Base-by-base conservation (phyloP, 225 moss, liverwort and hornwort genomes). In the Asterella californica region DNA sequence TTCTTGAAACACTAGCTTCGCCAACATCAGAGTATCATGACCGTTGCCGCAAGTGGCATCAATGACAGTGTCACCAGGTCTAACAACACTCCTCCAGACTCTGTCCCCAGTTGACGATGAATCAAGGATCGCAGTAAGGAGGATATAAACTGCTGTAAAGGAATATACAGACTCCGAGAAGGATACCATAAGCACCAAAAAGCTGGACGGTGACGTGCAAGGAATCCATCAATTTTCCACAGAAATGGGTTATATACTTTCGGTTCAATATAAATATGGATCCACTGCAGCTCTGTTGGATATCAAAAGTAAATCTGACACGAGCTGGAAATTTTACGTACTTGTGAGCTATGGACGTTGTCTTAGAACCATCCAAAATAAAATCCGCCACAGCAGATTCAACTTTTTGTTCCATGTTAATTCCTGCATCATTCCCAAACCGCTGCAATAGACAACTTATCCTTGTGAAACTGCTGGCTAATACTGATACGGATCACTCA, bases 21-120 rank as follows among this genome's bases (percentile, higher is more conserved):
- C 92, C 79, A 97, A 87, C 87, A 87, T 85, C 82, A 97, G 84
- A 15, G 97, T 92, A 84, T 97, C 97, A 81, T 89, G 85, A 6
- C 94, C 94, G 79, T 97, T 94, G 65, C 97, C 94, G 88, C 92
- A 94, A 27, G 97, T 94, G 80, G 94, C 97, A 83, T 94, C 94
- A 57, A 94, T 85, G 24, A 94, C 94, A 24, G 86, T 89, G 60
- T 97, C 96, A 61, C 96, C 96, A 11, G 90, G 84, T 73, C 83
- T 89, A 29, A 93, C 92, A 49, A 94, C 88, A 79, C 90, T 87
- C 72, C 78, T 86, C 96, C 96, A 97, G 57, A 97, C 85, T 82
- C 96, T 96, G 82, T 79, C 59, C n/a, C 6, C 42, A 71, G 10
- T 71, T 46, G n/a, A 45, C 22, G 10, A 45, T 42, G 37, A 36